phyloP scores from a whole-genome alignment of 208 protist species.

The Angomonas ambiguus region DNA sequence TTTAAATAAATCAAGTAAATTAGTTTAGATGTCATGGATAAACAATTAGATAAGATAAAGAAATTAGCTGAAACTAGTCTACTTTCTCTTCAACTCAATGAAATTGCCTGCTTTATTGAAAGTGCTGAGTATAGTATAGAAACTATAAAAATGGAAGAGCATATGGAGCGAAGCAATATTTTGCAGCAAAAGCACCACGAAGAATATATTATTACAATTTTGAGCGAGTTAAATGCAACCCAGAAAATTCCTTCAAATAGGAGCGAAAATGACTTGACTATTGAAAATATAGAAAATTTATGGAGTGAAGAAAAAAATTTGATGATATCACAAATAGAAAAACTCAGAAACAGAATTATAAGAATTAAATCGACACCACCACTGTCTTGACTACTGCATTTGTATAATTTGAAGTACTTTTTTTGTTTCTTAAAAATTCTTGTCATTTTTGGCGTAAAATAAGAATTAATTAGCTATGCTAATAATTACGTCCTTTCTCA shows the following conservation, averaged over 20 bases:
- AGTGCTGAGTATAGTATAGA: not conserved
- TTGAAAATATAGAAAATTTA: constrained; percentile 12
- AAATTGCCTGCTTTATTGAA: not conserved
- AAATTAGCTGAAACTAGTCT: too few species aligned
- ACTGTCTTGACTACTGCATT: not conserved
- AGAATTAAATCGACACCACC: constrained; percentile 9
- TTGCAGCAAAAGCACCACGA: constrained; percentile 1
- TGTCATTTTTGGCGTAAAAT: too few species aligned
- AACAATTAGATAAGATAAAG: too few species aligned
- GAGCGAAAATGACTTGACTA: not conserved
- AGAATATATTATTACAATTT: not conserved
- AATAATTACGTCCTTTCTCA: too few species aligned
- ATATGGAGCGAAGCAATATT: not conserved
- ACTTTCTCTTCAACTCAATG: not conserved
- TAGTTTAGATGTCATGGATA: not conserved
- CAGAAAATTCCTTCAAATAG: too few species aligned
- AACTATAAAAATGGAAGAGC: not conserved
- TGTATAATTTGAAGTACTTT: too few species aligned
- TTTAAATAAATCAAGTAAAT: not conserved
- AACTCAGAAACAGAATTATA: constrained; percentile 5
- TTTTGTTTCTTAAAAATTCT: not conserved
- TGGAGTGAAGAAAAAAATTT: constrained; percentile 14
- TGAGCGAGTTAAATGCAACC: not conserved
- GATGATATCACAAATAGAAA: constrained; percentile 12
- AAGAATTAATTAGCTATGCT: too few species aligned